These are phyloP conservation scores for Polytrichum commune DNA, from an alignment of 225 moss, liverwort and hornwort species.

Conservation along the genomic window DNA sequence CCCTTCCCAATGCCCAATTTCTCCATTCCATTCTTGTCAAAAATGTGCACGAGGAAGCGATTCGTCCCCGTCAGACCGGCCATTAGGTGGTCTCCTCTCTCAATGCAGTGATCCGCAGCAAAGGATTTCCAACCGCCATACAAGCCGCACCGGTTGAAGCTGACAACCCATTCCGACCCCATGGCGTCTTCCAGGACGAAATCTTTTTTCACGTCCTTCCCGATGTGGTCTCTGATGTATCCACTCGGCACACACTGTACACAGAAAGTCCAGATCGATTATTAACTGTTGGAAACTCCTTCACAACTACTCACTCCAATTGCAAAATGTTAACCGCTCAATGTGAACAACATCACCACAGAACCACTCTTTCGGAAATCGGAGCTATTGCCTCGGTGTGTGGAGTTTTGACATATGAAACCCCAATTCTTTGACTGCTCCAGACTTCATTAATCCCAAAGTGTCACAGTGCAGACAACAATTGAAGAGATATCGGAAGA, in stretches of 20 bases:
- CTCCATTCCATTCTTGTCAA: constrained; percentile 39
- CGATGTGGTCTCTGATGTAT: constrained; percentile 27
- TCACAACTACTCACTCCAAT: not conserved
- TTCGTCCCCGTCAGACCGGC: constrained; percentile 18
- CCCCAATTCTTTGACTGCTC: not conserved
- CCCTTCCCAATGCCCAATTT: constrained; percentile 16
- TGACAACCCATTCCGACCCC: constrained; percentile 37
- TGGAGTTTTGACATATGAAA: not conserved
- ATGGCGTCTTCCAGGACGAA: constrained; percentile 24
- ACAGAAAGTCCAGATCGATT: constrained; percentile 1
- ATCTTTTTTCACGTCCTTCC: constrained; percentile 5
- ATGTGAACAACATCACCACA: not conserved
- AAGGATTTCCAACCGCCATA: constrained; percentile 44
- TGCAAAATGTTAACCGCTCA: not conserved
- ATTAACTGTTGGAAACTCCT: not conserved
- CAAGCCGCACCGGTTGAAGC: constrained; percentile 18
- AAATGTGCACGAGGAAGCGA: constrained; percentile 34
- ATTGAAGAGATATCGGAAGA: too few relatives aligned
- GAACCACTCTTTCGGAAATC: not conserved
- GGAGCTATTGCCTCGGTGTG: not conserved
- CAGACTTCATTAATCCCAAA: not conserved
- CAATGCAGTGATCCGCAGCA: constrained; percentile 30
- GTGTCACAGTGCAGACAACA: too few relatives aligned
- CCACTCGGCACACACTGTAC: constrained; percentile 37
- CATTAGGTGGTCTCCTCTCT: constrained; percentile 41